Percentiles rank a stretch among this genome's conserved stretches.
These are phyloP conservation scores for Fusarium temperatum DNA, from an alignment of 2,329 filamentous ascomycete genomes.

Conservation along the genomic window DNA sequence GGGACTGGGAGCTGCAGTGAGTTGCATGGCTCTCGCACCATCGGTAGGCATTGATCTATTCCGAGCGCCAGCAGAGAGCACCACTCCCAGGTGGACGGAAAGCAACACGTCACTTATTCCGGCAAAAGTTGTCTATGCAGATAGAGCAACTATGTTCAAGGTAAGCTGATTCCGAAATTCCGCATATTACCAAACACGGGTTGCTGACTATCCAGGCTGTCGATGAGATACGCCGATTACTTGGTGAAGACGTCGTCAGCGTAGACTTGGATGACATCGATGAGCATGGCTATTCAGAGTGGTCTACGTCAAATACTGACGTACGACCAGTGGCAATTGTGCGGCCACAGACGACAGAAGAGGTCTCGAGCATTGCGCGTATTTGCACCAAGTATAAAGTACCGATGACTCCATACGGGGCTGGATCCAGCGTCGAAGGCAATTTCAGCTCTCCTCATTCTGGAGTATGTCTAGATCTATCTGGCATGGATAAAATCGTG, in stretches of 20 bases:
- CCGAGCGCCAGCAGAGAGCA: neutral
- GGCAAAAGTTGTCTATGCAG: neutral
- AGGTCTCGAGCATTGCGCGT: conserved; percentile 70
- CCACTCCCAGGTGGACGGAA: neutral
- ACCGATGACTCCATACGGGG: conserved; percentile 79
- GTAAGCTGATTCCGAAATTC: neutral
- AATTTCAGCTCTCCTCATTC: conserved; percentile 74
- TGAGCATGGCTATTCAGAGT: neutral
- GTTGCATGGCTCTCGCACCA: neutral
- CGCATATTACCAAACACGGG: rapidly evolving
- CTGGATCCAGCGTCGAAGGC: conserved; percentile 76
- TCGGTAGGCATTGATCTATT: neutral
- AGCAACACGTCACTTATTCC: neutral
- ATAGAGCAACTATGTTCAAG: neutral
- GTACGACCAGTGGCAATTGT: conserved; percentile 69
- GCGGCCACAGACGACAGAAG: conserved; percentile 70
- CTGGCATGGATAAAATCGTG: conserved; percentile 72
- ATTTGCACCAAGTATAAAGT: conserved; percentile 70
- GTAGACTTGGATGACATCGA: conserved; percentile 69
- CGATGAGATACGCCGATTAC: neutral
- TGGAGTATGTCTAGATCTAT: conserved; percentile 76
- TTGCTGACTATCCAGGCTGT: neutral
- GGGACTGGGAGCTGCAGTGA: neutral
- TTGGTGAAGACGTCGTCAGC: conserved; percentile 67
- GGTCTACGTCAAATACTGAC: conserved; percentile 55